Base-by-base conservation (phyloP, 352 stramenopile species). In the Pythium guiyangense region DNA sequence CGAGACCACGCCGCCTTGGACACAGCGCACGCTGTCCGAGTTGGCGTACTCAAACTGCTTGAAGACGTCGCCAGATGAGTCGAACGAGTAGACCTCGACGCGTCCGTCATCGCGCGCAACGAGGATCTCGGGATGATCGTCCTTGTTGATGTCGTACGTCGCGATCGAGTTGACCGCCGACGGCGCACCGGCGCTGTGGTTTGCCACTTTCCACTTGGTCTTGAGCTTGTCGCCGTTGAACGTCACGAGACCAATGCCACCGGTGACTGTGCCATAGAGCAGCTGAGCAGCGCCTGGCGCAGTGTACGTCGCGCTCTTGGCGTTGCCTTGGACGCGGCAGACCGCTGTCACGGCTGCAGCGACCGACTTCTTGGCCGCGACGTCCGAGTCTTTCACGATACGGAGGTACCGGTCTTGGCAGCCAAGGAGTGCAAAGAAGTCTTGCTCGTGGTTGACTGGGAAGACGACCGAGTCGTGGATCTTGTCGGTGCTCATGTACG, bases 381-480 rank as follows among this genome's bases (percentile, higher is more conserved):
- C 57, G 6, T 81, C 64, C 11, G 74, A 86, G 51, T 88, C 71
- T 56, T 75, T 77, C 10, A 90, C 69, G 27, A 92, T 62, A 6
- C 79, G 73, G 18, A 92, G 40, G 51, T 79, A 84, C 34, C 78
- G 71, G 37, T 96, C 86, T 48, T 94, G 82, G 49, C 86, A 90
- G 10, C 62, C 84, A n/a, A 92, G 66, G 18, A 90, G 49, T 3
- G 67, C 76, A 43, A 77, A 77, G 44, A 88, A 82, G 45, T 88
- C 73, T 46, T 86, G 74, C 9, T 86, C 73, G 50, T 86, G 73
- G 51, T 70, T 79, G 3, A 86, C 66, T 2, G 59, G 53, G 22
- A 89, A 63, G 26, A 91, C 62, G 40, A 86, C 46, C 42, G 87
- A 83, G 70, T 91, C 83, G 62, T 90, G 87, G 69, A 96, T 93